Evolutionary conservation across 495 filamentous ascomycete species (phyloP).

Genomic region (Gamarada debralockiae): DNA sequence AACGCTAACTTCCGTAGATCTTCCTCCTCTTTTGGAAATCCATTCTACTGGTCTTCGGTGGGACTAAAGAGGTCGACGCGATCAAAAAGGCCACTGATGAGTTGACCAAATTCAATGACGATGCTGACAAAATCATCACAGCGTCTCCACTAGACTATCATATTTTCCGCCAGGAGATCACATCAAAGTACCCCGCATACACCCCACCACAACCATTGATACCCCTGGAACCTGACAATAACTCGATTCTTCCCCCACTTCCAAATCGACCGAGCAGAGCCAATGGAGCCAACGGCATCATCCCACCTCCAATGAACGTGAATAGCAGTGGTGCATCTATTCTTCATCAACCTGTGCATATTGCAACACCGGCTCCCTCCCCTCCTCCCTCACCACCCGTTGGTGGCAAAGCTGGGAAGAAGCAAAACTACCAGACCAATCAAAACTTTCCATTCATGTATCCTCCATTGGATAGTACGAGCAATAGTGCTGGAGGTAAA

Average conservation of each 20-base stretch:
- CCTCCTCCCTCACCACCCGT: constrained; percentile 89
- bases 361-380: constrained; percentile 95
- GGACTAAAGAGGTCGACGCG: constrained; percentile 61
- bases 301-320: constrained; percentile 39
- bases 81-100: constrained; percentile 65
- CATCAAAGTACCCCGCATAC: constrained; percentile 97
- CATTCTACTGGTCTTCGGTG: constrained; percentile 79
- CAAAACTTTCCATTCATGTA: constrained; percentile 98
- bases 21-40: constrained; percentile 89
- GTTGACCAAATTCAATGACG: constrained; percentile 19
- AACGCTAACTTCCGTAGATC: constrained; percentile 35
- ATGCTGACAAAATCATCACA: constrained; percentile 63
- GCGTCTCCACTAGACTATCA: constrained; percentile 96
- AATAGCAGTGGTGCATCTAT: constrained; percentile 70
- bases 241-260: constrained; percentile 82
- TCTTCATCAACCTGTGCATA: constrained; percentile 92
- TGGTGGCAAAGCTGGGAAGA: constrained; percentile 92
- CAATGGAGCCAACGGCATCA: constrained; percentile 43
- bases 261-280: constrained; percentile 62
- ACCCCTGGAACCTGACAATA: constrained; percentile 83
- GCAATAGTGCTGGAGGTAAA: constrained; percentile 83
- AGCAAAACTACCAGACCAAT: constrained; percentile 99
- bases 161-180: constrained; percentile 92
- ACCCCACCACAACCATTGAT: constrained; percentile 80
- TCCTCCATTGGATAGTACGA: constrained; percentile 78